Percentiles rank a stretch among this genome's conserved stretches.
Conservation (phyloP, 345 rosid species). For the Hibiscus syriacus region DNA sequence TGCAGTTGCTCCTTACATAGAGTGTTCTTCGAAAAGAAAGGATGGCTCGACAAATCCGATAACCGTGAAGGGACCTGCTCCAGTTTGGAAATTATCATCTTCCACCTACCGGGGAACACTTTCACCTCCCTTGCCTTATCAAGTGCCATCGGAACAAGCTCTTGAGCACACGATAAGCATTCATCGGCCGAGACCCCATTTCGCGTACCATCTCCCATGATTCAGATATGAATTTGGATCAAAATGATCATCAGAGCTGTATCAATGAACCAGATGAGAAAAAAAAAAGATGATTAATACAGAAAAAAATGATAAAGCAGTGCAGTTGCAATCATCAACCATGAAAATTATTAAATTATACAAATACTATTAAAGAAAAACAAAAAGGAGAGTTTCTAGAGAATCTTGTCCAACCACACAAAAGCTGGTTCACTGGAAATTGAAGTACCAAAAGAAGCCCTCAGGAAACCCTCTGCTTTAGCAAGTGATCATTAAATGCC, state of each 20-base stretch:
- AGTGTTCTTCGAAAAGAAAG: slow-evolving; percentile 77
- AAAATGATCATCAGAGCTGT: slow-evolving; percentile 20
- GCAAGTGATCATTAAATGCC: slow-evolving; percentile 53
- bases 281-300: background rate
- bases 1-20: slow-evolving; percentile 84
- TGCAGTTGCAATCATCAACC: slow-evolving; percentile 57
- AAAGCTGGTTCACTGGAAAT: slow-evolving; percentile 26
- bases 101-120: slow-evolving; percentile 79
- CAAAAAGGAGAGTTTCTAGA: slow-evolving; percentile 29
- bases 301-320: slow-evolving; percentile 34
- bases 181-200: slow-evolving; percentile 31
- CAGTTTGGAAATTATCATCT: slow-evolving; percentile 66
- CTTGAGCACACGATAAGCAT: slow-evolving; percentile 59
- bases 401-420: slow-evolving; percentile 46
- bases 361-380: slow-evolving; percentile 16
- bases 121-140: slow-evolving; percentile 51
- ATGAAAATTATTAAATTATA: slow-evolving; percentile 13
- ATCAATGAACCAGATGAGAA: slow-evolving; percentile 25
- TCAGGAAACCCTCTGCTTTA: slow-evolving; percentile 39
- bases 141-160: slow-evolving; percentile 60
- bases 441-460: slow-evolving; percentile 24
- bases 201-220: slow-evolving; percentile 40
- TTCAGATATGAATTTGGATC: slow-evolving; percentile 22
- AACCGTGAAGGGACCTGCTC: slow-evolving; percentile 74
- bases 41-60: slow-evolving; percentile 86